phyloP scores from a whole-genome alignment of 2,329 filamentous ascomycete genomes.

The Esteya vermicola region DNA sequence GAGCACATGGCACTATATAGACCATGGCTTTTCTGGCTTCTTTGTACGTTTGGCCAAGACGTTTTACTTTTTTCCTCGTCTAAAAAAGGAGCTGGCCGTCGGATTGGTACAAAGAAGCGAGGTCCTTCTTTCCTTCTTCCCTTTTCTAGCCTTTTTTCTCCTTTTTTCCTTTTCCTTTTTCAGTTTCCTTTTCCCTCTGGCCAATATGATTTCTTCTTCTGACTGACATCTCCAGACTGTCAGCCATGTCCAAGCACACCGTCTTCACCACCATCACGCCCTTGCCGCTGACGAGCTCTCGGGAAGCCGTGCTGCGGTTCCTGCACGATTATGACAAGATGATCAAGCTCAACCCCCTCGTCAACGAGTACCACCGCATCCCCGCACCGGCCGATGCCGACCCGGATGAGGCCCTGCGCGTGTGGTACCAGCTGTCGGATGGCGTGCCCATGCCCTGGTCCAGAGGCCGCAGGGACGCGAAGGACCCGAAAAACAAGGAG shows the following conservation, averaged over 20 bases:
- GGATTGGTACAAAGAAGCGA: no score
- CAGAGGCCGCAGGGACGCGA: not conserved
- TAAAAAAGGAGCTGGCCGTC: no score
- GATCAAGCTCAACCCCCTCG: conserved; percentile 78
- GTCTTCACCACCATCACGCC: conserved; percentile 69
- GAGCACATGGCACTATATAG: no score
- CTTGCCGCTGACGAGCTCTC: conserved; percentile 52
- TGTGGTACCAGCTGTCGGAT: conserved; percentile 72
- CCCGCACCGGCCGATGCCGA: conserved; percentile 51
- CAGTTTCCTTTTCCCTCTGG: not conserved
- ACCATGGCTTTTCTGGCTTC: no score
- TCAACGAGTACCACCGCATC: conserved; percentile 57
- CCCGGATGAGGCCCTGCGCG: conserved; percentile 55
- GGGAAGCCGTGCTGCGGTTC: conserved; percentile 57
- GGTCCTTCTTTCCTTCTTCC: no score
- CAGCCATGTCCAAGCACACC: conserved; percentile 50
- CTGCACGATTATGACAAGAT: conserved; percentile 69
- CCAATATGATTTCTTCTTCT: no score
- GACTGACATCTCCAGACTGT: no score
- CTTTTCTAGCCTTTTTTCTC: not conserved
- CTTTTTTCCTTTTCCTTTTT: not conserved
- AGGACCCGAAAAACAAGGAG: not conserved
- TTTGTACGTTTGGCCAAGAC: no score
- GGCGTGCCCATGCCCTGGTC: conserved; percentile 49
- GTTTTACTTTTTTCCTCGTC: no score